A percentile compares a stretch with the other conserved stretches of the same genome.
Evolutionary conservation across 768 basidiomycete species (phyloP).

Genomic region (Psilocybe tampanensis): DNA sequence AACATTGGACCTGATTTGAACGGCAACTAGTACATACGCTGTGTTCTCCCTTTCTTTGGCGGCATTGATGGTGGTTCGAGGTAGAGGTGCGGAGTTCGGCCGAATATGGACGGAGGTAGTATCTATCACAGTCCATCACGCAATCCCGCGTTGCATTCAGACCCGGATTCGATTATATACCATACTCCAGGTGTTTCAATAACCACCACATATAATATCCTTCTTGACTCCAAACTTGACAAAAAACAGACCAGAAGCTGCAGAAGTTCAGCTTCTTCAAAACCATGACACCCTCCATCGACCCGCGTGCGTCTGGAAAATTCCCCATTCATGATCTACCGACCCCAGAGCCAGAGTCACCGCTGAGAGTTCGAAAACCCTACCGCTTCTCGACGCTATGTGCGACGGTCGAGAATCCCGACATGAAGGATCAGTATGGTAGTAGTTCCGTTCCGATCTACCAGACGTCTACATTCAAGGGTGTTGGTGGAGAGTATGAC

Average conservation of each 20-base stretch:
- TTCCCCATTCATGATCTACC: slow-evolving; percentile 56
- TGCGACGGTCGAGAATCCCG: slow-evolving; percentile 89
- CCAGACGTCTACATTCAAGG: slow-evolving; percentile 98
- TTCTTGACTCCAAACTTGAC: background rate
- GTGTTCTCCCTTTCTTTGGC: slow-evolving; percentile 49
- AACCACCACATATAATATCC: slow-evolving; percentile 1
- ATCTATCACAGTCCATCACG: slow-evolving; percentile 34
- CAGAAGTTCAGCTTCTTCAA: background rate
- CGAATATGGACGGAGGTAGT: slow-evolving; percentile 15
- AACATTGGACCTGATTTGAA: background rate
- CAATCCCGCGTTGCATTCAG: slow-evolving; percentile 23
- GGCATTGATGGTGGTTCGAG: slow-evolving; percentile 36
- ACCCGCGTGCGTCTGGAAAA: slow-evolving; percentile 35
- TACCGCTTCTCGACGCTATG: slow-evolving; percentile 91
- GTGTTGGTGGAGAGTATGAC: slow-evolving; percentile 86
- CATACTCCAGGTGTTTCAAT: slow-evolving; percentile 2
- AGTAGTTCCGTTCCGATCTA: slow-evolving; percentile 96
- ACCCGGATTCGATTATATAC: slow-evolving; percentile 6
- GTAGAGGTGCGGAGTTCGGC: slow-evolving; percentile 17
- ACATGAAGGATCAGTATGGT: slow-evolving; percentile 94
- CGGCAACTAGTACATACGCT: slow-evolving; percentile 37
- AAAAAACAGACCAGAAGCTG: background rate
- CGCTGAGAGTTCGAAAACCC: slow-evolving; percentile 64
- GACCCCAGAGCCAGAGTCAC: slow-evolving; percentile 83
- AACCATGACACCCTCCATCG: slow-evolving; percentile 39